Evolutionary conservation across 2,329 filamentous ascomycete genomes (phyloP).

Genomic region (Hirsutella thompsonii): DNA sequence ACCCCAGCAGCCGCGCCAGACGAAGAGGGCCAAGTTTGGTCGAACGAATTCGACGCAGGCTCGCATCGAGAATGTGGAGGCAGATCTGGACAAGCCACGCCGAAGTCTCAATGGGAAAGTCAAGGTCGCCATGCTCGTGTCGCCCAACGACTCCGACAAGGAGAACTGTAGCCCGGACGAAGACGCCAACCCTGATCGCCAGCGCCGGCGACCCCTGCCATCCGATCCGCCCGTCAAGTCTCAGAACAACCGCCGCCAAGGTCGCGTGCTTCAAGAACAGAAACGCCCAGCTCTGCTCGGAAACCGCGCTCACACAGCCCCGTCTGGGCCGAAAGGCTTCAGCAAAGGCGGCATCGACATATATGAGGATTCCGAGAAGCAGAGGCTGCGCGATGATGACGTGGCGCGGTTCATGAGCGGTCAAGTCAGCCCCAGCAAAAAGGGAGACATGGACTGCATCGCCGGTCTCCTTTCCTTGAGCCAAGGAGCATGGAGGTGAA

Average conservation of each 20-base stretch:
- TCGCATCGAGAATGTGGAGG: conserved; percentile 36
- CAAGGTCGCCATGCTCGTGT: conserved; percentile 26
- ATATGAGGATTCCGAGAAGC: conserved; percentile 32
- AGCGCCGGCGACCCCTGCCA: conserved; percentile 23
- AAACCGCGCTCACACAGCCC: conserved; percentile 27
- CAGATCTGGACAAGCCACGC: conserved; percentile 14
- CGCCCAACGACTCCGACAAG: conserved; percentile 67
- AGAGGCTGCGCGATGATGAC: conserved; percentile 34
- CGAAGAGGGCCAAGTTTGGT: conserved; percentile 50
- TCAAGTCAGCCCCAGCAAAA: conserved; percentile 55
- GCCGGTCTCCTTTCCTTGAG: conserved; percentile 81
- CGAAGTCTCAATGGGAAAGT: conserved; percentile 16
- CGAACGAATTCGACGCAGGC: conserved; percentile 50
- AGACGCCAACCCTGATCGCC: conserved; percentile 23
- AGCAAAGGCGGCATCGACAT: conserved; percentile 29
- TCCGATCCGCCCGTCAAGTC: conserved; percentile 13
- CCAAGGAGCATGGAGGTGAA: conserved; percentile 77
- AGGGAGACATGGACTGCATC: conserved; percentile 75
- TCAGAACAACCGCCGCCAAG: conserved; percentile 26
- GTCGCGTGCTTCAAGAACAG: conserved; percentile 27
- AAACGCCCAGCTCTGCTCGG: conserved; percentile 19
- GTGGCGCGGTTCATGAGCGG: conserved; percentile 62
- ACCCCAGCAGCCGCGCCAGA: conserved; percentile 17
- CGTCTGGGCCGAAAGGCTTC: conserved; percentile 18
- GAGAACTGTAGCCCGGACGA: conserved; percentile 68